Conservation (phyloP, 139 green algal species). For the Gonium pectorale region DNA sequence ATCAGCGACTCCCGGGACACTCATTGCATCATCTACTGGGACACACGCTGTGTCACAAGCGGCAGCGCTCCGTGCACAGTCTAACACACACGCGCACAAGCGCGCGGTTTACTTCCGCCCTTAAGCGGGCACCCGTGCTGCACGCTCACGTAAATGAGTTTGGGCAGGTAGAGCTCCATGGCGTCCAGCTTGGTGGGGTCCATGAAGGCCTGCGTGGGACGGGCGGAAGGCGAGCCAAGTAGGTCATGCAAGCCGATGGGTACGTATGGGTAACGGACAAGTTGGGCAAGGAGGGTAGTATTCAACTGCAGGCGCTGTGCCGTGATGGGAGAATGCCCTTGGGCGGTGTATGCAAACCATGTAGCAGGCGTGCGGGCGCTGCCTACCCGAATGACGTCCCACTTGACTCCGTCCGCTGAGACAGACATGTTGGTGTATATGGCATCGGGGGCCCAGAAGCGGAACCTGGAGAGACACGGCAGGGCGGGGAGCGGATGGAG, state of each 20-base stretch:
- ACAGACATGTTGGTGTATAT: background rate
- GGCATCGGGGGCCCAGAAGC: slow-evolving; percentile 9
- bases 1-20: too few relatives aligned
- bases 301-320: background rate
- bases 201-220: background rate
- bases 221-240: background rate
- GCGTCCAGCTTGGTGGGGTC: slow-evolving; percentile 3
- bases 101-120: background rate
- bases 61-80: too few relatives aligned
- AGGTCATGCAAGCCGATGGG: too few relatives aligned
- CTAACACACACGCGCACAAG: background rate
- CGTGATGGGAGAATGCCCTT: too few relatives aligned
- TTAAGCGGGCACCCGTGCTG: background rate
- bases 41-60: too few relatives aligned
- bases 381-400: slow-evolving; percentile 5
- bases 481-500: background rate
- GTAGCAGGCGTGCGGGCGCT: too few relatives aligned
- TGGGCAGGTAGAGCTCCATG: slow-evolving; percentile 25
- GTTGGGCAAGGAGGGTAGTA: background rate
- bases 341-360: too few relatives aligned
- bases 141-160: background rate
- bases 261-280: too few relatives aligned
- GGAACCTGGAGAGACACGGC: background rate
- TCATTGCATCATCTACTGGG: too few relatives aligned
- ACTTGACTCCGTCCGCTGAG: slow-evolving; percentile 7